phyloP scores from a whole-genome alignment of 768 basidiomycete species.

The Lactarius trivialis region DNA sequence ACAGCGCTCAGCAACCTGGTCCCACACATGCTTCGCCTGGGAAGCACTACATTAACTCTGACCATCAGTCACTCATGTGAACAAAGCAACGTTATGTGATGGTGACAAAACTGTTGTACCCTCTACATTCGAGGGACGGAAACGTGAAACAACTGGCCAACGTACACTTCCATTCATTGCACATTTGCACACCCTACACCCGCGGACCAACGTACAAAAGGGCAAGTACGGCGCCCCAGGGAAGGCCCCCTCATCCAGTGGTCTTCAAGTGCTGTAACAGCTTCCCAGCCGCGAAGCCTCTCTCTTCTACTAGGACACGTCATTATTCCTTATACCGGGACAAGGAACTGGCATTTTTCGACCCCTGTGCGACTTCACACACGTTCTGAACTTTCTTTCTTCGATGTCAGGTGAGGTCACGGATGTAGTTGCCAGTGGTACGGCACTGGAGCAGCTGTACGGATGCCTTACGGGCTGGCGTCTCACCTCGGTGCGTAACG shows the following conservation, averaged over 20 bases:
- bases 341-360: no score
- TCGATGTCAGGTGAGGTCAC: not conserved
- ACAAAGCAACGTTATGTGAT: not conserved
- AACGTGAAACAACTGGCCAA: not conserved
- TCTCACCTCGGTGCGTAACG: conserved; percentile 7
- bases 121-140: not conserved
- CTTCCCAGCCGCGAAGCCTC: no score
- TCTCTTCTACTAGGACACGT: no score
- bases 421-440: not conserved
- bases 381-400: no score
- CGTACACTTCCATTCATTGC: not conserved
- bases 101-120: not conserved
- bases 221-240: not conserved
- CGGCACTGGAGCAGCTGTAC: not conserved
- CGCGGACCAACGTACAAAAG: not conserved
- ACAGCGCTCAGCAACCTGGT: not conserved
- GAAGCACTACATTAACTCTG: no score
- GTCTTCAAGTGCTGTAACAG: not conserved
- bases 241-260: not conserved
- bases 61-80: not conserved
- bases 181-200: not conserved
- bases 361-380: not conserved
- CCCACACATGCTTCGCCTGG: not conserved
- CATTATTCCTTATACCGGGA: not conserved
- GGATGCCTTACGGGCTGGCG: not conserved